Evolutionary conservation across 2,329 filamentous ascomycete genomes (phyloP), one percentile per base, ranked within the genome.

Genomic region (Fusarium graminum): DNA sequence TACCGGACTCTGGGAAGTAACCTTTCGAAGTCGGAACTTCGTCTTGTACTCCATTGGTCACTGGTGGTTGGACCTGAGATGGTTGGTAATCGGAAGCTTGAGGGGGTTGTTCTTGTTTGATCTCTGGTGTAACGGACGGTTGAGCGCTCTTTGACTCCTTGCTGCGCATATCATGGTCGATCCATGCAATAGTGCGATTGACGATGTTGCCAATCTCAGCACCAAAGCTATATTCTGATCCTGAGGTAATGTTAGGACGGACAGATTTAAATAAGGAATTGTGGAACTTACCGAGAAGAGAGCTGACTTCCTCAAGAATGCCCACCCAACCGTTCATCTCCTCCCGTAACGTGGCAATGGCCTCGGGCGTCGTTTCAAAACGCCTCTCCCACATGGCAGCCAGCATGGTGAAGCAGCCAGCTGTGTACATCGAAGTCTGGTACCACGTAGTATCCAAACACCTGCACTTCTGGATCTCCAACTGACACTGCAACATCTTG

Each of bases 361-460:
- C 87, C 3, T 81, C 81, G 0, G 81, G 77, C 0, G 85, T 87
- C 12, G 87, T 85, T 11, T 85, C 81, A 46, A 86, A 85, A 29
- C 89, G 83, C 45, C 89, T 85, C 73, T 92, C 86, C 81, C 88
- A 92, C 54, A 89, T 85, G 3, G 87, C 86, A 44, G 91, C 92
- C 1, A 94, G 79, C 14, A 86, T 88, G 0, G 90, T 91, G 69
- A 93, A 92, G 56, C 92, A 88, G 26, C 90, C 90, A 41, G 90
- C 87, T 13, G 92, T 83, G 72, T 92, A 92, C 7, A 92, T 85
- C 0, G 91, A 89, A 46, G 88, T 83, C 45, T 90, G 89, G 70
- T 92, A 91, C 90, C 91, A 94, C 1, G 91, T 92, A 2, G 90
- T 92, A 72, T 94, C 92, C 6, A 94, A 79, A 42, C 87, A 88